phyloP scores from a whole-genome alignment of 768 basidiomycete genomes.

The Suillus decipiens region DNA sequence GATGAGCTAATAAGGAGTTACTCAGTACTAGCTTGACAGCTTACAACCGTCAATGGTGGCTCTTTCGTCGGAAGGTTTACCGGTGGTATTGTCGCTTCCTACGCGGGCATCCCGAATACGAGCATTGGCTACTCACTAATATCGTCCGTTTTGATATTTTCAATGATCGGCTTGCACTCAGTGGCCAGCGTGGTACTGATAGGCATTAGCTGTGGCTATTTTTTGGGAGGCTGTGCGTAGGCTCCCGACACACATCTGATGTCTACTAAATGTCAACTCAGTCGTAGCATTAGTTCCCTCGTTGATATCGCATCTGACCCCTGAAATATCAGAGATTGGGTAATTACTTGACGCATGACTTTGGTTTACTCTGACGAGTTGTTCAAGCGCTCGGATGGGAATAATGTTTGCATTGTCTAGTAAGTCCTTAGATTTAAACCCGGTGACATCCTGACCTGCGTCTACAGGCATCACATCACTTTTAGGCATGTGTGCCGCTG shows the following conservation, averaged over 20 bases:
- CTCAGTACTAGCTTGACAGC: constrained; percentile 22
- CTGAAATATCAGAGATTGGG: constrained; percentile 53
- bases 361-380: constrained; percentile 4
- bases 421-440: constrained; percentile 15
- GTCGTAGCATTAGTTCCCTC: constrained; percentile 45
- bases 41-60: constrained; percentile 39
- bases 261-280: constrained; percentile 7
- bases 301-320: constrained; percentile 45
- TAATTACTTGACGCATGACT: constrained; percentile 17
- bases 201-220: constrained; percentile 48
- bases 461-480: constrained; percentile 27
- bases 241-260: neutral
- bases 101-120: constrained; percentile 46
- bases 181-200: constrained; percentile 40
- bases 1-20: constrained; percentile 1
- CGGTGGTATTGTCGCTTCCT: constrained; percentile 37
- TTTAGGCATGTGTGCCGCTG: constrained; percentile 17
- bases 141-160: constrained; percentile 43
- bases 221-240: constrained; percentile 42
- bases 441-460: neutral
- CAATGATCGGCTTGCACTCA: constrained; percentile 41
- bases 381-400: constrained; percentile 40
- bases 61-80: constrained; percentile 38
- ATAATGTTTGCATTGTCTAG: constrained; percentile 50
- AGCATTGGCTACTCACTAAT: constrained; percentile 37